Evolutionary conservation across 1,284 basidiomycete genomes (phyloP), one percentile per base, ranked within the genome.

Genomic region (Ceratobasidium sp.): DNA sequence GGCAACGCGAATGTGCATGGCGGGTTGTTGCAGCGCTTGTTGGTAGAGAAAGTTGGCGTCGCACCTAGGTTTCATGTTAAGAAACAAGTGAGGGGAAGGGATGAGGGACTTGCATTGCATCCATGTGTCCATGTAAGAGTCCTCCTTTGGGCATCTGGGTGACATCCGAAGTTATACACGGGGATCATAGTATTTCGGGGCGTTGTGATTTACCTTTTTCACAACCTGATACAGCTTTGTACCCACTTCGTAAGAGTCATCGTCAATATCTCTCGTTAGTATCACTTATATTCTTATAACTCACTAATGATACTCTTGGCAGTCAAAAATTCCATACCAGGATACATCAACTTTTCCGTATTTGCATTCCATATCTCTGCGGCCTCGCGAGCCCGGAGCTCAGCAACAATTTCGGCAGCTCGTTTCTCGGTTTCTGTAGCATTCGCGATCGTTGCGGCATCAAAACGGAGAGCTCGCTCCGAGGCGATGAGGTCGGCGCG

Each of bases 131-230:
- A 74, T 91, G 90, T 17, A 91, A 79, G 4, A 91, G 80, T 0
- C 82, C 88, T 49, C 89, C 90, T 76, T 91, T 91, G 6, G 89
- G 89, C 87, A 91, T 90, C 88, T 90, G 60, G 35, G 34, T n/a
- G 20, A 20, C 12, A 22, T 25, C 12, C 20, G 54, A 31, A 40
- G 6, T 17, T 8, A 62, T n/a, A 13, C 34, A 35, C n/a, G 12
- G 6, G 27, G 6, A 20, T 53, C 35, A 17, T 15, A 20, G 7
- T 35, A 20, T 8, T 15, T 3, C 12, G 20, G 29, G 32, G 25
- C 5, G n/a, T 38, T 7, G 6, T 10, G 20, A 3, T 17, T 35
- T 13, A 50, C 89, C 83, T 87, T 88, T 73, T 78, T 82, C 54
- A 91, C 74, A 35, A 90, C 81, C 49, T 83, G 74, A 73, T 88